Evolutionary conservation across 2,329 filamentous ascomycete species (phyloP).

Genomic region (Apiospora sp.): DNA sequence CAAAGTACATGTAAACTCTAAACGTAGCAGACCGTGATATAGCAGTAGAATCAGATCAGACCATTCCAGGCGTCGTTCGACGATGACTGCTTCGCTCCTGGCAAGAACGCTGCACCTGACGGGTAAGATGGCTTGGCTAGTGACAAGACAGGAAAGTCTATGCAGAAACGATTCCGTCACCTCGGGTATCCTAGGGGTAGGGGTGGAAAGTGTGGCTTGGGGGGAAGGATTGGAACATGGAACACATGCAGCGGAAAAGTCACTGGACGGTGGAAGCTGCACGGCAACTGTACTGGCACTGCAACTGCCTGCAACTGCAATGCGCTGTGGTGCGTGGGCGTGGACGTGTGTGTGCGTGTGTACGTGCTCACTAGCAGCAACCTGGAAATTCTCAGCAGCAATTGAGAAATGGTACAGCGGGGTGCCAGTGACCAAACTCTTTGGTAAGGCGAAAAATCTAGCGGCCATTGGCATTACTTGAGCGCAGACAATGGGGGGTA

Average conservation of each 20-base stretch:
- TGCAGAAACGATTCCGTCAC: slow-evolving; percentile 21
- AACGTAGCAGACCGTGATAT: neutral
- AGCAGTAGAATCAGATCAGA: slow-evolving; percentile 3
- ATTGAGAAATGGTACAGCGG: neutral
- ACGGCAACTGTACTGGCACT: slow-evolving; percentile 1
- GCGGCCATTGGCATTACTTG: neutral
- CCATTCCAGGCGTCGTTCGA: slow-evolving; percentile 13
- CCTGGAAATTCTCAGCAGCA: slow-evolving; percentile 2
- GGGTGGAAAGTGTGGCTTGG: slow-evolving; percentile 13
- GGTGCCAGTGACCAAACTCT: slow-evolving; percentile 11
- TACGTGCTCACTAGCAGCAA: neutral
- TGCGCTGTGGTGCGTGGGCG: neutral
- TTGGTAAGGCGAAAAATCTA: slow-evolving; percentile 15
- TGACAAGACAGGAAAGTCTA: slow-evolving; percentile 16
- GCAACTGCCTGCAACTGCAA: slow-evolving; percentile 7
- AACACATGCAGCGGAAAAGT: slow-evolving; percentile 17
- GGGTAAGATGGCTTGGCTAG: slow-evolving; percentile 16
- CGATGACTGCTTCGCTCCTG: slow-evolving; percentile 18
- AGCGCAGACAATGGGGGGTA: neutral
- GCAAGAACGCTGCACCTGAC: slow-evolving; percentile 22
- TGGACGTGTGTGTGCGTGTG: neutral
- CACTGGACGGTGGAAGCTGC: slow-evolving; percentile 13
- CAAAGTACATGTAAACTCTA: slow-evolving; percentile 10
- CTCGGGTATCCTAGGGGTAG: slow-evolving; percentile 13
- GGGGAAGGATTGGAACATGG: neutral